Evolutionary conservation across 208 protist genomes (phyloP).

Genomic region (Herpetomonas tarakana): DNA sequence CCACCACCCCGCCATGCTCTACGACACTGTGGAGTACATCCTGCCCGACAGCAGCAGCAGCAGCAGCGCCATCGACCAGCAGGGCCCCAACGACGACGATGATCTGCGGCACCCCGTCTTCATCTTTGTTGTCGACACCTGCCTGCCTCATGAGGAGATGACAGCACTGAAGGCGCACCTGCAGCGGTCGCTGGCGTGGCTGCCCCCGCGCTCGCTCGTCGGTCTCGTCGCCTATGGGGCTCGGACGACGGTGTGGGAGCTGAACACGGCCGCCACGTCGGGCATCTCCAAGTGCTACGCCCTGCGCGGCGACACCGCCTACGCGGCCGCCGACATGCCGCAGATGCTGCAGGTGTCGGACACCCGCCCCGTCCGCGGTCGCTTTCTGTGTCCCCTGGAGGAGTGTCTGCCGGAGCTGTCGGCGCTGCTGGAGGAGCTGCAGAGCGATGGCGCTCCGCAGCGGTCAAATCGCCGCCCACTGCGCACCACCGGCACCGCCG

Average conservation of each 20-base stretch:
- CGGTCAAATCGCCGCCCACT: constrained; percentile 54
- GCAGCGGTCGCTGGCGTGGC: constrained; percentile 86
- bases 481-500: constrained; percentile 68
- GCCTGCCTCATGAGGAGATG: constrained; percentile 91
- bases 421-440: constrained; percentile 52
- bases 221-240: constrained; percentile 97
- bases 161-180: constrained; percentile 91
- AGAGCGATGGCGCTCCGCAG: constrained; percentile 41
- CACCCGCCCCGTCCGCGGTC: constrained; percentile 61
- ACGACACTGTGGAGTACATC: constrained; percentile 88
- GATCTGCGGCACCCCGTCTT: constrained; percentile 29
- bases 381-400: constrained; percentile 94
- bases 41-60: constrained; percentile 19
- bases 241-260: constrained; percentile 84
- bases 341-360: constrained; percentile 59
- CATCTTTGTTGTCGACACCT: constrained; percentile 97
- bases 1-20: constrained; percentile 56
- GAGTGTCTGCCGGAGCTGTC: constrained; percentile 77
- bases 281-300: constrained; percentile 73
- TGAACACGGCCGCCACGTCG: constrained; percentile 24
- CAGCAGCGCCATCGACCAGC: constrained; percentile 1
- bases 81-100: neutral
- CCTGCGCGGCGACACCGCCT: constrained; percentile 54
- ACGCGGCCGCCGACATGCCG: constrained; percentile 35
- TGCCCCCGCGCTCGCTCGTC: constrained; percentile 94